These are phyloP conservation scores for Bathelium albidoporum DNA, from an alignment of 495 filamentous ascomycete genomes.

Conservation along the genomic window DNA sequence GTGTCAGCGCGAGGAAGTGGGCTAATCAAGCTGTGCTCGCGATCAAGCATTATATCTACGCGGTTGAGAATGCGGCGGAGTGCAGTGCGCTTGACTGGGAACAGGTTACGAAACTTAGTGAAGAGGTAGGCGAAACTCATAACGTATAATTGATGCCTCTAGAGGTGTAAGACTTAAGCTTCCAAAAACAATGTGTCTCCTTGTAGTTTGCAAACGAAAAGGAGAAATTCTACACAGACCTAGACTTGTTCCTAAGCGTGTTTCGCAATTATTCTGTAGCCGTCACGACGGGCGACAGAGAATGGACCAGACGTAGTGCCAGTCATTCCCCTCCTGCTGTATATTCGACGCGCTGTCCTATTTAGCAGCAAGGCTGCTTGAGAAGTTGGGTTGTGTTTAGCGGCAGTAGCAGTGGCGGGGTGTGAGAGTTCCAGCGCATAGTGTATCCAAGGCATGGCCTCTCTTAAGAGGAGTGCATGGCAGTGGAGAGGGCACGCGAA, in stretches of 20 bases:
- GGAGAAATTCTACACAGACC: neutral
- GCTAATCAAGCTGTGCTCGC: constrained; percentile 41
- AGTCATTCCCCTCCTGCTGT: too few relatives aligned
- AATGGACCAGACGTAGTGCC: too few relatives aligned
- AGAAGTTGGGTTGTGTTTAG: too few relatives aligned
- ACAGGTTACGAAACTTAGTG: constrained; percentile 7
- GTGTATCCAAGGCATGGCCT: too few relatives aligned
- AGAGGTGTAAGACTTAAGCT: neutral
- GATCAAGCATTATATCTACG: constrained; percentile 32
- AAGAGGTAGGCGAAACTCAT: constrained; percentile 11
- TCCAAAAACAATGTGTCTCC: neutral
- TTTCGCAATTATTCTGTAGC: neutral
- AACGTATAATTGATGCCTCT: neutral
- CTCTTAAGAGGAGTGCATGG: too few relatives aligned
- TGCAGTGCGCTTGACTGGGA: constrained; percentile 8
- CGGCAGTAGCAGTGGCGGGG: too few relatives aligned
- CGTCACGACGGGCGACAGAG: too few relatives aligned
- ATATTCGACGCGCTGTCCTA: too few relatives aligned
- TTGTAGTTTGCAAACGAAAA: neutral
- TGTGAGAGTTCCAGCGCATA: too few relatives aligned
- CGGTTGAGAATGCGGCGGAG: constrained; percentile 6
- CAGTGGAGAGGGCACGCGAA: too few relatives aligned
- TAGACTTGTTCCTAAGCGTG: neutral
- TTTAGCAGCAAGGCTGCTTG: too few relatives aligned
- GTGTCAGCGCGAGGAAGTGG: constrained; percentile 38